Base-by-base conservation (phyloP, 306 rosid species). In the Dalbergia cultrata region DNA sequence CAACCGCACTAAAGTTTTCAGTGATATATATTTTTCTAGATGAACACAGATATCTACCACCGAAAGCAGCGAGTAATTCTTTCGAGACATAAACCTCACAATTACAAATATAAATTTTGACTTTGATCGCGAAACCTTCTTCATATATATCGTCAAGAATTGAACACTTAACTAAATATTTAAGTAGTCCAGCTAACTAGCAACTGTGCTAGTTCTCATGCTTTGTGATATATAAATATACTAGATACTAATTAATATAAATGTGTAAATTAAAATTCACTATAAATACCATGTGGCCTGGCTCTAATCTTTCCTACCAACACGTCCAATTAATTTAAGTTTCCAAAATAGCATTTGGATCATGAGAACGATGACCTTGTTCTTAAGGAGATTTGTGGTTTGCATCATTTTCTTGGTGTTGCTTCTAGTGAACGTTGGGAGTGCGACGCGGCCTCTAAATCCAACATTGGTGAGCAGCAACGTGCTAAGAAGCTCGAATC, bases 381-480 rank as follows among this genome's bases (percentile, higher is more conserved):
- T 26, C 31, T 26, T 26, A 26, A 26, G 0, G 5, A 79, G 68
- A 77, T 49, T 73, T 44, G 34, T 67, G 8, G 19, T 52, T 19
- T 76, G 53, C 74, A 19, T 72, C 31, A 26, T 26, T 87, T 60
- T 81, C 13, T 10, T 73, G 21, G 11, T 85, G 9, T 66, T 88
- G 78, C 14, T 82, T 50, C 37, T 82, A 34, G 57, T 82, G n/a
- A 62, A 84, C 75, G 73, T 67, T 16, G 77, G 82, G 21, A 37
- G 70, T 8, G 89, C 86, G 77, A 5, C 86, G 45, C 81, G 95
- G 14, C 75, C 77, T 52, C 43, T 82, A 63, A 80, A 47, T 26
- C 90, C 87, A 58, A 63, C 75, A 68, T 12, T 54, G 13, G 81
- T 2, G 31, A 26, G 81, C 31, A 82, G 82, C 57, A 59, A 16